Conservation (phyloP, 306 rosid genomes). For the Luffa aegyptiaca region DNA sequence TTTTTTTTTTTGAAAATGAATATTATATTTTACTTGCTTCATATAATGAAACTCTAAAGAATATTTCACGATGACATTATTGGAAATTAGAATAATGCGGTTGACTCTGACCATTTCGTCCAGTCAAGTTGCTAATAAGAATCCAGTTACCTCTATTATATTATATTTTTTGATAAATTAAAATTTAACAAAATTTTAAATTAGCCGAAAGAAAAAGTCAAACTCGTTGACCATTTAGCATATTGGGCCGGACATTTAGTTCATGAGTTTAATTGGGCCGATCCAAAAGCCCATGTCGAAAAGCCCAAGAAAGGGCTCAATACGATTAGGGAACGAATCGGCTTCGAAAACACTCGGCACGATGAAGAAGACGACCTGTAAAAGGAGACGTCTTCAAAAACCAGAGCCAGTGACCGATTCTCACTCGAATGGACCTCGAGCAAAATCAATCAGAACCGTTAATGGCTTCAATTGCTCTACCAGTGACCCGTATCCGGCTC, state of each 20-base stretch:
- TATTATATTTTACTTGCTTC: background rate
- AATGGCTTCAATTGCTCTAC: background rate
- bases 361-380: conserved; percentile 28
- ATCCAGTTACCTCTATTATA: too few species aligned
- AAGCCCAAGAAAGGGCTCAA: background rate
- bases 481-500: conserved; percentile 45
- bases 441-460: conserved; percentile 16
- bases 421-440: background rate
- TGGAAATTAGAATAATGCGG: background rate
- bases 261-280: background rate
- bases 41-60: background rate
- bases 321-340: background rate
- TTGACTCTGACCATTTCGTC: background rate
- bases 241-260: background rate
- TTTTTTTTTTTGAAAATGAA: too few species aligned
- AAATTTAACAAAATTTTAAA: background rate
- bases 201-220: background rate
- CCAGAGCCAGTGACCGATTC: background rate
- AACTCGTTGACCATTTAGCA: background rate
- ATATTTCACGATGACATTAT: background rate
- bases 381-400: conserved; percentile 27
- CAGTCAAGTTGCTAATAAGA: background rate
- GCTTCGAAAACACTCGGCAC: background rate
- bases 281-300: background rate
- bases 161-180: background rate